Evolutionary conservation across 129 eudicot species (phyloP).

Genomic region (Chrysanthemum seticuspe): DNA sequence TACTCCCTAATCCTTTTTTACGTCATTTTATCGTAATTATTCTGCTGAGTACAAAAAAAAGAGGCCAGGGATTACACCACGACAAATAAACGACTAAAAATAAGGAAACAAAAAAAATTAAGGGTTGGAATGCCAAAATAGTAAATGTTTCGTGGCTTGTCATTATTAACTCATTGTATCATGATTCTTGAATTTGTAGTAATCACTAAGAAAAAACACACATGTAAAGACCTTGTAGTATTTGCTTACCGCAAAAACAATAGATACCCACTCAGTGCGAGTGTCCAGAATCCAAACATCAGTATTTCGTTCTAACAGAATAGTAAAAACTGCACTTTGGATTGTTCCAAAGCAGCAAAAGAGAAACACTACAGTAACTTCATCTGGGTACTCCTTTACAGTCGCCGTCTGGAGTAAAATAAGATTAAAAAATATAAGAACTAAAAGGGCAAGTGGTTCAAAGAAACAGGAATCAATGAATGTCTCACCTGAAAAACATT

Average conservation of each 20-base stretch:
- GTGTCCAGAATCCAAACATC: slow-evolving; percentile 43
- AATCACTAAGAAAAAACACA: neutral
- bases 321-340: slow-evolving; percentile 37
- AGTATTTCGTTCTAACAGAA: slow-evolving; percentile 31
- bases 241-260: slow-evolving; percentile 47
- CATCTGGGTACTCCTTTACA: slow-evolving; percentile 54
- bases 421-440: neutral
- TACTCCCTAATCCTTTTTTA: too few relatives aligned
- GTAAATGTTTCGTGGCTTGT: too few relatives aligned
- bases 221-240: neutral
- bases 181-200: neutral
- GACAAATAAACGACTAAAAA: too few relatives aligned
- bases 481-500: slow-evolving; percentile 47
- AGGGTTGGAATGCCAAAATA: too few relatives aligned
- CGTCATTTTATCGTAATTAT: too few relatives aligned
- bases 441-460: slow-evolving; percentile 4
- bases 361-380: slow-evolving; percentile 46
- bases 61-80: too few relatives aligned
- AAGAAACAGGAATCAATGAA: neutral
- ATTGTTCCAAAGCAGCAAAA: slow-evolving; percentile 57
- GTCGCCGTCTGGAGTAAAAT: slow-evolving; percentile 42
- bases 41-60: too few relatives aligned
- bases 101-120: too few relatives aligned
- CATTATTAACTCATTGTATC: neutral
- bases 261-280: slow-evolving; percentile 41